Evolutionary conservation across 441 rosid genomes (phyloP).

Genomic region (Pelargonium australe): DNA sequence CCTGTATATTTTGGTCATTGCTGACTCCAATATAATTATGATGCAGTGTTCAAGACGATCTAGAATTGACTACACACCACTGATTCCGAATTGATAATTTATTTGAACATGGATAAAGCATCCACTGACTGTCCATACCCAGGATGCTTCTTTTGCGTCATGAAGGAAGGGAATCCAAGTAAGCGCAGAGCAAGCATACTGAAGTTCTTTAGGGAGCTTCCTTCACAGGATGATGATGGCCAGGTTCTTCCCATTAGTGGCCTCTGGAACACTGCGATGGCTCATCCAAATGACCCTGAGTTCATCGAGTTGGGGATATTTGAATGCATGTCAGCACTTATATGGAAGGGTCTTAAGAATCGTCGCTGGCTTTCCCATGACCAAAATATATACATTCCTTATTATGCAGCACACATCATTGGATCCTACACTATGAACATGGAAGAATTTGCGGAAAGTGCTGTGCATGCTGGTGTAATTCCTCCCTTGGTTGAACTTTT

Average conservation of each 20-base stretch:
- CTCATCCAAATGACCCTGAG: conserved; percentile 97
- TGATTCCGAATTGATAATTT: conserved; percentile 19
- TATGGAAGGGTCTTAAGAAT: conserved; percentile 87
- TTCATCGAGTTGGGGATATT: conserved; percentile 89
- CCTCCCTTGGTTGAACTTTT: conserved; percentile 82
- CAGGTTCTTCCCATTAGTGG: conserved; percentile 98
- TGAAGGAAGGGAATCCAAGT: conserved; percentile 97
- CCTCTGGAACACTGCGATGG: conserved; percentile 99
- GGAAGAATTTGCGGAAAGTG: conserved; percentile 88
- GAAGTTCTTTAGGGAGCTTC: conserved; percentile 90
- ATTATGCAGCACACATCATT: conserved; percentile 90
- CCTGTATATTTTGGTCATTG: conserved; percentile 11
- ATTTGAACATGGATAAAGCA: conserved; percentile 60
- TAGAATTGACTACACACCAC: conserved; percentile 17
- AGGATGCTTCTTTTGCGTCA: conserved; percentile 93
- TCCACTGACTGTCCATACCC: conserved; percentile 86
- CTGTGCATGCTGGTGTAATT: conserved; percentile 75
- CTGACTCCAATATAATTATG: conserved; percentile 14
- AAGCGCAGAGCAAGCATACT: conserved; percentile 80
- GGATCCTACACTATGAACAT: conserved; percentile 97
- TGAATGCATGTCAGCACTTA: conserved; percentile 88
- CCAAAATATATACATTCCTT: conserved; percentile 91
- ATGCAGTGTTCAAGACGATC: conserved; percentile 24
- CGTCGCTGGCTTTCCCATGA: conserved; percentile 91
- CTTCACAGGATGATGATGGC: conserved; percentile 90